Percentiles rank a stretch among this genome's conserved stretches.
Conservation (phyloP, 352 stramenopile genomes). For the Phytopythium litorale region DNA sequence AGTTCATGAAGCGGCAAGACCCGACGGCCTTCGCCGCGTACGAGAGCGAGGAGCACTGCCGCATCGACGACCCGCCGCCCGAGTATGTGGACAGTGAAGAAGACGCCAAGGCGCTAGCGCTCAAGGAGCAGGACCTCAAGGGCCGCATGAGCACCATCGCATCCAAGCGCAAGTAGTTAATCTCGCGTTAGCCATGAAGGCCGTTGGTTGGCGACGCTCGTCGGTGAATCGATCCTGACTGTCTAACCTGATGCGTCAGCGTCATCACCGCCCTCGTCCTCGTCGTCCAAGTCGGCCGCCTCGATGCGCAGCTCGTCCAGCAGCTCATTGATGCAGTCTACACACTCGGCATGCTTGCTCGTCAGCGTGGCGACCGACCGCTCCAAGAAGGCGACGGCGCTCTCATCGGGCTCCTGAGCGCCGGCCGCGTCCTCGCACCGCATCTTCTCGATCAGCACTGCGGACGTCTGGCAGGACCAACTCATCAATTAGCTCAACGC, state of each 20-base stretch:
- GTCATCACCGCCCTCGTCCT: slow-evolving; percentile 15
- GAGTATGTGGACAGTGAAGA: slow-evolving; percentile 47
- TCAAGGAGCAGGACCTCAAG: slow-evolving; percentile 56
- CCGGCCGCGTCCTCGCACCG: slow-evolving; percentile 37
- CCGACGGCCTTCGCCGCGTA: slow-evolving; percentile 45
- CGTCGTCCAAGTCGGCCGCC: slow-evolving; percentile 39
- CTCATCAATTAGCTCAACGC: slow-evolving; percentile 1
- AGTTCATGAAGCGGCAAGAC: slow-evolving; percentile 66
- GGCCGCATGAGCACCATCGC: slow-evolving; percentile 51
- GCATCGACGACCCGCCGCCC: slow-evolving; percentile 46
- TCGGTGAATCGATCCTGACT: not conserved
- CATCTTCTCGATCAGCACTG: slow-evolving; percentile 81
- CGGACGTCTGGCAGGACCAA: slow-evolving; percentile 54
- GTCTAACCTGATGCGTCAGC: not conserved
- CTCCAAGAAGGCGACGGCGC: slow-evolving; percentile 50
- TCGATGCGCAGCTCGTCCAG: slow-evolving; percentile 65
- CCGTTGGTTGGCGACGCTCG: not conserved
- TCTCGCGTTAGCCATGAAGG: not conserved
- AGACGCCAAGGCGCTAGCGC: slow-evolving; percentile 22
- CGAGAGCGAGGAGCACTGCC: slow-evolving; percentile 35
- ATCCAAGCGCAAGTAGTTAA: slow-evolving; percentile 11
- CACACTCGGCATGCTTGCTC: slow-evolving; percentile 51
- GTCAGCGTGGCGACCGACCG: slow-evolving; percentile 53
- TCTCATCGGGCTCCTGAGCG: slow-evolving; percentile 39
- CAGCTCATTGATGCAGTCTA: slow-evolving; percentile 78